phyloP scores from a whole-genome alignment of 768 basidiomycete species.

The Tylopilus subfusipes region DNA sequence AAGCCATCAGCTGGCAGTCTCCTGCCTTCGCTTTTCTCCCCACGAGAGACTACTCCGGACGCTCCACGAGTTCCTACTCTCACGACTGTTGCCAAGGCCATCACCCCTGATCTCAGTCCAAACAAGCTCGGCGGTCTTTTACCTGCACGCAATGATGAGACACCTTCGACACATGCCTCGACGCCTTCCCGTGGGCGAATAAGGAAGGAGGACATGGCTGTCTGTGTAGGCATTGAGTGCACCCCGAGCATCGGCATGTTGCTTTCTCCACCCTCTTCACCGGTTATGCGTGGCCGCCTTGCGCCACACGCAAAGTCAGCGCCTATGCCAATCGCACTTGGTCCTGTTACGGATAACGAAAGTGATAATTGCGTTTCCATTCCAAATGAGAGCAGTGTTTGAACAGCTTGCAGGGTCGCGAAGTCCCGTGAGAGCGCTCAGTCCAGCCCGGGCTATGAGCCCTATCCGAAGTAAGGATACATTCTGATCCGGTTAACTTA shows the following conservation, averaged over 20 bases:
- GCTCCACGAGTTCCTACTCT: slow-evolving; percentile 7
- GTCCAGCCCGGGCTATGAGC: slow-evolving; percentile 34
- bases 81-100: slow-evolving; percentile 8
- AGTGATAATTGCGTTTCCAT: background rate
- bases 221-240: slow-evolving; percentile 1
- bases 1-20: slow-evolving; percentile 17
- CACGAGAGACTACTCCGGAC: slow-evolving; percentile 3
- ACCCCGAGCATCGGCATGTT: slow-evolving; percentile 21
- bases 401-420: slow-evolving; percentile 1
- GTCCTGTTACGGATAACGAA: background rate
- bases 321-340: background rate
- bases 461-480: slow-evolving; percentile 15
- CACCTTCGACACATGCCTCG: background rate
- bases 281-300: slow-evolving; percentile 1
- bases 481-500: background rate
- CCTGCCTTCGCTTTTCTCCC: slow-evolving; percentile 15
- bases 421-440: slow-evolving; percentile 25
- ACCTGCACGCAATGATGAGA: background rate
- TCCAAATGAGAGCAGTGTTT: background rate
- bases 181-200: slow-evolving; percentile 19
- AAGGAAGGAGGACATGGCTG: slow-evolving; percentile 7
- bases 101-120: slow-evolving; percentile 2
- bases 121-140: background rate
- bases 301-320: slow-evolving; percentile 4
- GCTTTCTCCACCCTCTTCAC: slow-evolving; percentile 25